Base-by-base conservation (phyloP, 2,329 filamentous ascomycete genomes). In the Coniosporium uncinatum region DNA sequence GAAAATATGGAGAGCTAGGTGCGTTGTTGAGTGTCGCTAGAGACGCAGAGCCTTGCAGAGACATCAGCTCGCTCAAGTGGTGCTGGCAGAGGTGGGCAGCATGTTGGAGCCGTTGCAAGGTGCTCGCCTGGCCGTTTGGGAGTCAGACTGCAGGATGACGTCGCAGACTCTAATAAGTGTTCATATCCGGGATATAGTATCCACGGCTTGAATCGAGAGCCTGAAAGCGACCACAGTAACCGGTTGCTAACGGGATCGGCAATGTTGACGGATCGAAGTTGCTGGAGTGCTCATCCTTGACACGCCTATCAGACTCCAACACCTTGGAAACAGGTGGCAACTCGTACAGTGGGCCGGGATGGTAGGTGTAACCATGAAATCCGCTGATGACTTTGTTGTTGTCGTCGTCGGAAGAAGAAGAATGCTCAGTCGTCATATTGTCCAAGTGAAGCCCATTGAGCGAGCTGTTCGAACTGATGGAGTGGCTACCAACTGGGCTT, bases 201-300 rank as follows among this genome's bases (percentile, higher is more conserved):
- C 69, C 69, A 18, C 66, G 65, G 46, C 67, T 70, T 14, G 59
- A 61, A 36, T 69, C 66, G 47, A 69, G 62, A 41, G 68, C 68
- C 47, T 69, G 64, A 46, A 65, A 71, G n/a, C 24, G 24, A 29
- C 24, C 24, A 29, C 24, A 29, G 24, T n/a, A 8, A n/a, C 62
- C 62, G 5, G 59, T 52, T 14, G 56, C 53, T 62, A 64, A 69
- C 45, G 54, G 44, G 48, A 54, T 42, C 16, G 31, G 52, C 44
- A 27, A 55, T 39, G 18, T 49, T 42, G 35, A 48, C 41, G 5
- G 61, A 52, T 22, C 64, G 62, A 3, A 29, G 24, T n/a, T 29
- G 8, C 24, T n/a, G 24, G 8, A 8, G 24, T 29, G n/a, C n/a
- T 29, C 24, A n/a, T 29, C 24, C n/a, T 29, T 29, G 24, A 29